Conservation (phyloP, 1,284 basidiomycete species). For the Gomphus bonarii region DNA sequence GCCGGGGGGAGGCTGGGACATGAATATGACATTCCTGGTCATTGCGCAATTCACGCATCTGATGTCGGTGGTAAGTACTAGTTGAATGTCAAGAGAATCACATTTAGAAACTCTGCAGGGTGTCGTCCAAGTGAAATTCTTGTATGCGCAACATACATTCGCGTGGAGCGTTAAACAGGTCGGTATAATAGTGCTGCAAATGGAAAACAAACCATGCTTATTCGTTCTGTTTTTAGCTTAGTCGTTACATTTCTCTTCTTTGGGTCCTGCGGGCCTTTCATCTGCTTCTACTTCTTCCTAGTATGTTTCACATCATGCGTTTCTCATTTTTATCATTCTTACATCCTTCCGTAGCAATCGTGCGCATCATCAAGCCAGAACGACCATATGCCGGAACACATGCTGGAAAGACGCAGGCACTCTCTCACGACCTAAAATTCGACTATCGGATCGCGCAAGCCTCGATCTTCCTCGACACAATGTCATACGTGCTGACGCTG, state of each 20-base stretch:
- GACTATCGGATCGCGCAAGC: slow-evolving; percentile 32
- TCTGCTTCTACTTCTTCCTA: slow-evolving; percentile 36
- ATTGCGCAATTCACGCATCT: slow-evolving; percentile 35
- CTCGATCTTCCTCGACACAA: slow-evolving; percentile 33
- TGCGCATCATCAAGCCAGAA: slow-evolving; percentile 1
- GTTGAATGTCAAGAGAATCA: not conserved
- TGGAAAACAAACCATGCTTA: not conserved
- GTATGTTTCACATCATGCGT: slow-evolving; percentile 22
- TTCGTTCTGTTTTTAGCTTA: slow-evolving; percentile 24
- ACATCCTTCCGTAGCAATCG: not conserved
- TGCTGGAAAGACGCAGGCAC: not conserved
- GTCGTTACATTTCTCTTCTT: slow-evolving; percentile 41
- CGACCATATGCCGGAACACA: not conserved
- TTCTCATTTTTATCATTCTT: not conserved
- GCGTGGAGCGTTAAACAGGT: slow-evolving; percentile 37
- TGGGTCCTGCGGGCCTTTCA: slow-evolving; percentile 39
- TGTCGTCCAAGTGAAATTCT: slow-evolving; percentile 39
- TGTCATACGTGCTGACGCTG: slow-evolving; percentile 27
- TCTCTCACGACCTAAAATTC: slow-evolving; percentile 33
- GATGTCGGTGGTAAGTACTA: slow-evolving; percentile 34
- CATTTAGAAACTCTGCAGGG: slow-evolving; percentile 24
- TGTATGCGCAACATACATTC: slow-evolving; percentile 43
- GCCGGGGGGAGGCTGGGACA: slow-evolving; percentile 22
- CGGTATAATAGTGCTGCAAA: not conserved
- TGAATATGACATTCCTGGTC: slow-evolving; percentile 37